Evolutionary conservation across 2,329 filamentous ascomycete species (phyloP).

Genomic region (Ceratocystiopsis brevicomis): DNA sequence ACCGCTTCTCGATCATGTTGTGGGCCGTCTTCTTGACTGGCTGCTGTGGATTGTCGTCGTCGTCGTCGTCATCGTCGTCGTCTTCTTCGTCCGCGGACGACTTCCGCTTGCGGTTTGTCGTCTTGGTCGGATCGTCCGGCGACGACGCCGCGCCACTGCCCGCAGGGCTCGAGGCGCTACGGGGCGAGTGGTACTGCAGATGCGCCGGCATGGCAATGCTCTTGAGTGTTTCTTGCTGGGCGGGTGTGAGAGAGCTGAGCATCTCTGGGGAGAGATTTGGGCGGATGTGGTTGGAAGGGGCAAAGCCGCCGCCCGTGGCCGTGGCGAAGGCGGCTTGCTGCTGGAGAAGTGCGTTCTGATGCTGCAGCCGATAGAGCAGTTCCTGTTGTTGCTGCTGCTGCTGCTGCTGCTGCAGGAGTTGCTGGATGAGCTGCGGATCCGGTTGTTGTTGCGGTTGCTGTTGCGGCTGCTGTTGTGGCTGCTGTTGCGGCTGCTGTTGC

Average conservation of each 20-base stretch:
- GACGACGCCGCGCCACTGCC: slow-evolving; percentile 37
- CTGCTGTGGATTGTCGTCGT: slow-evolving; percentile 35
- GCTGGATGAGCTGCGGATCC: not conserved
- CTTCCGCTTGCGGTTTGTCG: slow-evolving; percentile 37
- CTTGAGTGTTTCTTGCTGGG: slow-evolving; percentile 40
- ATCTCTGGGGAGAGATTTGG: slow-evolving; percentile 16
- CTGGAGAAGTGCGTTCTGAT: slow-evolving; percentile 8
- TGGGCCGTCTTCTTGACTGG: slow-evolving; percentile 78
- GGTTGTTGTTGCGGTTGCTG: not conserved
- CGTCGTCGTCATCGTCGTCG: slow-evolving; percentile 41
- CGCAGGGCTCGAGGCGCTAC: slow-evolving; percentile 38
- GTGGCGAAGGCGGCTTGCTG: not conserved
- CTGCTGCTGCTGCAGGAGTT: slow-evolving; percentile 9
- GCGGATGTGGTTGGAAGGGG: slow-evolving; percentile 14
- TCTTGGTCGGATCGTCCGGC: slow-evolving; percentile 34
- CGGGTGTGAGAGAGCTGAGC: slow-evolving; percentile 30
- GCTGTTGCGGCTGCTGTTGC: slow-evolving; percentile 2
- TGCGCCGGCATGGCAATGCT: slow-evolving; percentile 47
- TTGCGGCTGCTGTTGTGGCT: not conserved
- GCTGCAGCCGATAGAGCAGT: slow-evolving; percentile 18
- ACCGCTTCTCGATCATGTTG: slow-evolving; percentile 96
- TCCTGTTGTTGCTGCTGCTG: slow-evolving; percentile 7
- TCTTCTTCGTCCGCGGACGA: slow-evolving; percentile 48
- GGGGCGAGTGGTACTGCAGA: slow-evolving; percentile 39
- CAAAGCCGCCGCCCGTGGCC: not conserved